phyloP scores from a whole-genome alignment of 345 rosid species.

The Lagerstroemia speciosa region DNA sequence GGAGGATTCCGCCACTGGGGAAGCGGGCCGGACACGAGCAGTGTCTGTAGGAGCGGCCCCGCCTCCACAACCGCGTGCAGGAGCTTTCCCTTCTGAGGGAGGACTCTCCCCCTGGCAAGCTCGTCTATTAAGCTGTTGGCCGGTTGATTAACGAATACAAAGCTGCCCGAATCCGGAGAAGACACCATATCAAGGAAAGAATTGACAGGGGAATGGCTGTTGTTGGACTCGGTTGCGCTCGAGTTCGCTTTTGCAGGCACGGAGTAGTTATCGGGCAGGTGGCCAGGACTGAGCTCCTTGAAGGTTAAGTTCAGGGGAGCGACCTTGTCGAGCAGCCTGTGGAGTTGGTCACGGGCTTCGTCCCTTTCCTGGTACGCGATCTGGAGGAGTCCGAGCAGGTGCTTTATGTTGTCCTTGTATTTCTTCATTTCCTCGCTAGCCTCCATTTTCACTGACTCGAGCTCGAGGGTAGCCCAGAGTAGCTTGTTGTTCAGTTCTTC shows the following conservation, averaged over 20 bases:
- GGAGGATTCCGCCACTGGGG: conserved; percentile 96
- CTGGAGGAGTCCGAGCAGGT: conserved; percentile 42
- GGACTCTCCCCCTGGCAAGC: conserved; percentile 35
- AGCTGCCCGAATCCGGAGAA: conserved; percentile 62
- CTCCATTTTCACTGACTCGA: conserved; percentile 51
- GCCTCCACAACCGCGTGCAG: conserved; percentile 58
- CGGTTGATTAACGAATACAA: not conserved
- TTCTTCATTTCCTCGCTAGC: conserved; percentile 47
- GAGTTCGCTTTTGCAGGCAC: conserved; percentile 48
- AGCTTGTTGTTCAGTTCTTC: conserved; percentile 69
- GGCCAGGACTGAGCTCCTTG: not conserved
- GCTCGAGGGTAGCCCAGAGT: conserved; percentile 41
- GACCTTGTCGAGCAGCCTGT: conserved; percentile 37
- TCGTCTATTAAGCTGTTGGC: conserved; percentile 26
- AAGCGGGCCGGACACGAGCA: conserved; percentile 76
- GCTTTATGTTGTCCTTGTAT: conserved; percentile 38
- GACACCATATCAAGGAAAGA: conserved; percentile 65
- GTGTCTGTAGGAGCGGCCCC: conserved; percentile 71
- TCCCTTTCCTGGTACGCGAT: conserved; percentile 70
- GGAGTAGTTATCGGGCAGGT: conserved; percentile 14
- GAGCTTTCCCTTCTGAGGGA: conserved; percentile 70
- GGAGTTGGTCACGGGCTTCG: conserved; percentile 65
- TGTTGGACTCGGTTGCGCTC: conserved; percentile 68
- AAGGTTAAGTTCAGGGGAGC: conserved; percentile 15
- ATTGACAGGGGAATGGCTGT: conserved; percentile 50